A percentile compares a stretch with the other conserved stretches of the same genome.
These are phyloP conservation scores for Cyberlindnera bimundalis DNA, from an alignment of 805 yeast genomes.

Conservation along the genomic window DNA sequence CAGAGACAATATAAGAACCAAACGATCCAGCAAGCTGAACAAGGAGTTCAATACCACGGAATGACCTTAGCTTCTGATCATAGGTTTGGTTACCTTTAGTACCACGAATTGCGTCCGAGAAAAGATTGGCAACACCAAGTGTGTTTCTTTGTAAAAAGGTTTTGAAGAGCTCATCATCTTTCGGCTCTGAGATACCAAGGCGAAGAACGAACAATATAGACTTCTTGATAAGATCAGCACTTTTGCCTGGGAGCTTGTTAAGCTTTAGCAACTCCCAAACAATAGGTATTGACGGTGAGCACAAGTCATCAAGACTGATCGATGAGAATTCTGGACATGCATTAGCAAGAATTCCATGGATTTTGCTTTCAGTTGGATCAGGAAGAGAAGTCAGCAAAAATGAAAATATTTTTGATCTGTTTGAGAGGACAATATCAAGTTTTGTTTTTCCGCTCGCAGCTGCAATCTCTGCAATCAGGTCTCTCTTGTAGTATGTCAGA, in stretches of 20 bases:
- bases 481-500: constrained; percentile 60
- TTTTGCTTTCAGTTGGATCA: constrained; percentile 44
- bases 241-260: constrained; percentile 36
- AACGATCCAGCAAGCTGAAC: constrained; percentile 40
- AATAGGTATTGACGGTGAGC: constrained; percentile 24
- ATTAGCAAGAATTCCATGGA: constrained; percentile 50
- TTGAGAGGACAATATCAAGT: constrained; percentile 43
- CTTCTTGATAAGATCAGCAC: constrained; percentile 20
- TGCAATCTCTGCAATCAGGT: constrained; percentile 61
- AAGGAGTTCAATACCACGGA: constrained; percentile 70
- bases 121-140: constrained; percentile 71
- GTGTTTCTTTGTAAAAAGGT: constrained; percentile 53
- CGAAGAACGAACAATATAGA: constrained; percentile 43
- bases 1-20: constrained; percentile 55
- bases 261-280: constrained; percentile 44
- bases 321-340: constrained; percentile 45
- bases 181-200: constrained; percentile 15
- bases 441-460: constrained; percentile 41
- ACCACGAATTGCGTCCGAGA: constrained; percentile 77
- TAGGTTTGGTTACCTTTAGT: constrained; percentile 68
- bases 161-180: constrained; percentile 30
- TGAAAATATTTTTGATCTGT: constrained; percentile 54
- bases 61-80: constrained; percentile 64
- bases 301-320: constrained; percentile 27
- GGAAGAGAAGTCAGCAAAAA: constrained; percentile 50